These are phyloP conservation scores for Trichocomaceae sp. DNA, from an alignment of 2,329 filamentous ascomycete species.

Conservation along the genomic window DNA sequence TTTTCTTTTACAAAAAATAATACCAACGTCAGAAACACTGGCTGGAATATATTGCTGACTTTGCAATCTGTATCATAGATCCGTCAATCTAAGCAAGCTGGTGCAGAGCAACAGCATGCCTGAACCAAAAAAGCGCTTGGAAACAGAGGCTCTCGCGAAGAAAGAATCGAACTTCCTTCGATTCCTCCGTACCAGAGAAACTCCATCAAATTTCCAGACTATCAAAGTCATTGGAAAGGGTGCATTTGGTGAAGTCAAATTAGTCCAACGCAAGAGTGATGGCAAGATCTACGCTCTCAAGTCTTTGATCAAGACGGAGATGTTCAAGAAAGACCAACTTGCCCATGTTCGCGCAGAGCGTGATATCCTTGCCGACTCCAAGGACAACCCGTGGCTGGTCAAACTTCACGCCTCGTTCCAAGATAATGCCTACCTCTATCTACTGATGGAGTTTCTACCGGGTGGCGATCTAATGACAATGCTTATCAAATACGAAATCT, in stretches of 20 bases:
- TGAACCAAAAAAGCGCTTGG: constrained; percentile 70
- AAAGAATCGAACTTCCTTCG: constrained; percentile 90
- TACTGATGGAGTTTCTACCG: constrained; percentile 98
- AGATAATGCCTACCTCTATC: constrained; percentile 91
- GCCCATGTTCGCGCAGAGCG: constrained; percentile 95
- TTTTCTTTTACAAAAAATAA: not conserved
- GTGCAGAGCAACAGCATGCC: constrained; percentile 70
- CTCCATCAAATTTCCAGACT: constrained; percentile 88
- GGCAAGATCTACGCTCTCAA: constrained; percentile 98
- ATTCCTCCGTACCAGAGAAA: constrained; percentile 88
- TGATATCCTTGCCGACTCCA: constrained; percentile 92
- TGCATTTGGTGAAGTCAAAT: constrained; percentile 95
- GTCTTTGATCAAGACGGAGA: constrained; percentile 96
- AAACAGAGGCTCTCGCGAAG: constrained; percentile 75
- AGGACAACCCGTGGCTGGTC: constrained; percentile 97
- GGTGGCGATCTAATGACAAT: constrained; percentile 99
- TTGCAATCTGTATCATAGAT: constrained; percentile 47
- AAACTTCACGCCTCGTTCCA: constrained; percentile 98
- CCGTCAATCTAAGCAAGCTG: constrained; percentile 84
- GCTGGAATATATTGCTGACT: constrained; percentile 1
- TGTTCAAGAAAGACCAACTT: constrained; percentile 99
- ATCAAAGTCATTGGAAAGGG: constrained; percentile 99
- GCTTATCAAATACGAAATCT: constrained; percentile 99
- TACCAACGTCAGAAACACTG: not conserved
- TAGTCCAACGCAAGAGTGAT: constrained; percentile 93